A percentile compares a stretch with the other conserved stretches of the same genome.
Conservation (phyloP, 73 alveolate species). For the Tetrahymena borealis region DNA sequence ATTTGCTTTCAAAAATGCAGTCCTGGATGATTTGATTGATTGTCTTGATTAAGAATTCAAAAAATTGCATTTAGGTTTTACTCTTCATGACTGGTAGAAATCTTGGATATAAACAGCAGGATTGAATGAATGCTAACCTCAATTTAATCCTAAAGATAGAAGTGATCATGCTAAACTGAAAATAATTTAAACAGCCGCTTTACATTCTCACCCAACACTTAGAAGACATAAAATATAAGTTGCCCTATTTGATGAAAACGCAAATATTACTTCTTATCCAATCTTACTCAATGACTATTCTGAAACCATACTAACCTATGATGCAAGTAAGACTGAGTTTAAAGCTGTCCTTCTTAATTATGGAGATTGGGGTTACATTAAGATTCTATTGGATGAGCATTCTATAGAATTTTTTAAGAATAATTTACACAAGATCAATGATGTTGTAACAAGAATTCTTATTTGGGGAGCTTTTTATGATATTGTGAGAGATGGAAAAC, state of each 20-base stretch:
- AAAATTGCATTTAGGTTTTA: constrained; percentile 40
- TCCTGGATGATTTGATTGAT: constrained; percentile 77
- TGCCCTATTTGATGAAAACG: constrained; percentile 15
- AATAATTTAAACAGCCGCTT: constrained; percentile 16
- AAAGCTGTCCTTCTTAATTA: constrained; percentile 30
- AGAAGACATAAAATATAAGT: constrained; percentile 23
- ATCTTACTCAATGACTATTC: not conserved
- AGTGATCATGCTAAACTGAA: constrained; percentile 4
- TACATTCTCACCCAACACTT: not conserved
- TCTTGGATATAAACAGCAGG: constrained; percentile 82
- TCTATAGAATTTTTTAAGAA: constrained; percentile 8
- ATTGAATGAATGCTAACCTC: constrained; percentile 70
- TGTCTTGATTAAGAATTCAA: constrained; percentile 58
- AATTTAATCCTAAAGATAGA: constrained; percentile 42
- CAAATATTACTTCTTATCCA: not conserved
- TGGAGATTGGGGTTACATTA: constrained; percentile 18
- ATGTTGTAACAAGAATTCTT: constrained; percentile 27
- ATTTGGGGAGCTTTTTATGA: constrained; percentile 33
- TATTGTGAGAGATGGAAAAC: constrained; percentile 40
- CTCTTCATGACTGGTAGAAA: constrained; percentile 44
- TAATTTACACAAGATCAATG: constrained; percentile 5
- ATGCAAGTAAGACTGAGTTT: constrained; percentile 17
- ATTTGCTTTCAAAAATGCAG: constrained; percentile 80
- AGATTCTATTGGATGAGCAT: constrained; percentile 13
- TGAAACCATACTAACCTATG: constrained; percentile 10